These are phyloP conservation scores for Aspergillus alliaceus DNA, from an alignment of 2,329 filamentous ascomycete genomes.

Conservation along the genomic window DNA sequence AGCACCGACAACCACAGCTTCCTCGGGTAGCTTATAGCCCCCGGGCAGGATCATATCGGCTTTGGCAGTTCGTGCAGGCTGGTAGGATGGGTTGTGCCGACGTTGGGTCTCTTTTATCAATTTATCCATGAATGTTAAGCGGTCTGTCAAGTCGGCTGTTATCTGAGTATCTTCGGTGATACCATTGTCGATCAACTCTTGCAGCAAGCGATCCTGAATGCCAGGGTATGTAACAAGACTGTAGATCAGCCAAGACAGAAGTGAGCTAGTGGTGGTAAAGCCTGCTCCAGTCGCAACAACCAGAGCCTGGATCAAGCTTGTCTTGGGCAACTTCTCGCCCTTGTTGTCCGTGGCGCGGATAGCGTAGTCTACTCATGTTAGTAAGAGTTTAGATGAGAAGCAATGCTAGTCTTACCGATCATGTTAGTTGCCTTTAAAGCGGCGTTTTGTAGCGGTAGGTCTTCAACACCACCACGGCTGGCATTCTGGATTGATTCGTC, in stretches of 20 bases:
- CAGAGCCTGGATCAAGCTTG: constrained; percentile 41
- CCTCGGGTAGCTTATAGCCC: constrained; percentile 56
- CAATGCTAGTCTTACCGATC: constrained; percentile 32
- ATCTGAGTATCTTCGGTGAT: constrained; percentile 44
- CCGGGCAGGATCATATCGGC: constrained; percentile 59
- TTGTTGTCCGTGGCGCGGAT: constrained; percentile 54
- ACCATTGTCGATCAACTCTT: constrained; percentile 55
- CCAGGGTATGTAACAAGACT: constrained; percentile 54
- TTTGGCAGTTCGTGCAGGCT: constrained; percentile 58
- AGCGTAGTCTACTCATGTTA: constrained; percentile 17
- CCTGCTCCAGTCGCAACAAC: constrained; percentile 58
- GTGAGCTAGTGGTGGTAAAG: constrained; percentile 59
- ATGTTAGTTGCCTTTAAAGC: constrained; percentile 40
- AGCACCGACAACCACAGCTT: constrained; percentile 54
- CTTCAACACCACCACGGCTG: constrained; percentile 22
- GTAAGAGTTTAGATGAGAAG: neutral
- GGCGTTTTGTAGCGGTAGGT: constrained; percentile 43
- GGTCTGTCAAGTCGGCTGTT: constrained; percentile 49
- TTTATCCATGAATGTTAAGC: constrained; percentile 45
- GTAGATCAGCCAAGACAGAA: constrained; percentile 60
- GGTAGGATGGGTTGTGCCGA: constrained; percentile 60
- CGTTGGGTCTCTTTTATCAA: constrained; percentile 60
- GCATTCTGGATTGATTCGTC: constrained; percentile 22
- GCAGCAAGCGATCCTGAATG: constrained; percentile 57
- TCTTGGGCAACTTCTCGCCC: constrained; percentile 53